A percentile compares a stretch with the other conserved stretches of the same genome.
These are phyloP conservation scores for Ceratocystis alfenasii DNA, from an alignment of 2,329 filamentous ascomycete species.

Conservation along the genomic window DNA sequence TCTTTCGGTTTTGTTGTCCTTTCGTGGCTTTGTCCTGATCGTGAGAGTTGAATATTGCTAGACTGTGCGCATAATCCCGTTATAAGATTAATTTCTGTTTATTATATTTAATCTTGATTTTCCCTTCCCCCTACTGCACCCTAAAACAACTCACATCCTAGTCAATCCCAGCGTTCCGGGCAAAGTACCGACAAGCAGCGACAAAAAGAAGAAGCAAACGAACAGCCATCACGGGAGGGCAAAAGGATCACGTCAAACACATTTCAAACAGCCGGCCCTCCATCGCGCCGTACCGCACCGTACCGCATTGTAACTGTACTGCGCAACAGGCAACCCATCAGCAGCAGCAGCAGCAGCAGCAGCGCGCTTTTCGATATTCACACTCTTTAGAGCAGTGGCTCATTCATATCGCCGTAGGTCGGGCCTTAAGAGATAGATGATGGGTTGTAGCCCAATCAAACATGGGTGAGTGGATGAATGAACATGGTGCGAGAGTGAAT, in stretches of 20 bases:
- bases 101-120: constrained; percentile 9
- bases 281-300: constrained; percentile 1
- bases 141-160: background rate
- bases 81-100: background rate
- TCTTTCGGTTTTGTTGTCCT: background rate
- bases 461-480: constrained; percentile 16
- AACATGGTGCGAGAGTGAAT: background rate
- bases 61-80: background rate
- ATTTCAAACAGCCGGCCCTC: constrained; percentile 4
- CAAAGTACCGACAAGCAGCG: background rate
- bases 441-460: constrained; percentile 13
- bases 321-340: background rate
- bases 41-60: too few relatives aligned
- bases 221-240: constrained; percentile 4
- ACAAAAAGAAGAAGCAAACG: background rate
- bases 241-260: constrained; percentile 10
- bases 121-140: background rate
- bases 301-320: background rate
- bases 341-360: too few relatives aligned
- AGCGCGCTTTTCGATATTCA: background rate
- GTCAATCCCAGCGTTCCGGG: background rate
- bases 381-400: background rate
- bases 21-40: too few relatives aligned
- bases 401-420: background rate
- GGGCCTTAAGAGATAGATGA: constrained; percentile 7